Conservation (phyloP, 805 yeast species). For the Saturnispora hagleri region DNA sequence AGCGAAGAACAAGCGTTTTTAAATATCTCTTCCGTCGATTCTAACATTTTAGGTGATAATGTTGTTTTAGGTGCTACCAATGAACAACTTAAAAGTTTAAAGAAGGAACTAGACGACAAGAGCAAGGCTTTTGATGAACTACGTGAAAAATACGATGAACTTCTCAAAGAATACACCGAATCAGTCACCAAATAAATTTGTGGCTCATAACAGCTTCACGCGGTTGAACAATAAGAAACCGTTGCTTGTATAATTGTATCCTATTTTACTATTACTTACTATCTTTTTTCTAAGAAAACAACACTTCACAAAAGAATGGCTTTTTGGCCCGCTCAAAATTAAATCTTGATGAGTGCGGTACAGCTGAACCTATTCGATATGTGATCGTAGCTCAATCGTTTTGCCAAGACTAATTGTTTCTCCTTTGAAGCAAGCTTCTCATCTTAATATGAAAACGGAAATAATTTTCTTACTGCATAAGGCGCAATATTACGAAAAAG, state of each 20-base stretch:
- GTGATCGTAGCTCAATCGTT: no score
- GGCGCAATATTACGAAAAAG: not conserved
- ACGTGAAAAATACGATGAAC: conserved; percentile 14
- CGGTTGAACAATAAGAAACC: not conserved
- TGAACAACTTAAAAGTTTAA: conserved; percentile 5
- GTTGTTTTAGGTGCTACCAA: conserved; percentile 3
- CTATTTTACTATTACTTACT: not conserved
- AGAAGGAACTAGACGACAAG: conserved; percentile 9
- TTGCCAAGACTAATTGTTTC: not conserved
- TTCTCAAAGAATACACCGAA: conserved; percentile 12
- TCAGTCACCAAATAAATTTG: conserved; percentile 5
- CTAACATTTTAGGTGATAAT: conserved; percentile 18
- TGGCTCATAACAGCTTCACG: not conserved
- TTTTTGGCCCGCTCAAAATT: no score
- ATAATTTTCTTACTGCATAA: not conserved
- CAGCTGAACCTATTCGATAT: no score
- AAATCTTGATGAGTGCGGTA: no score
- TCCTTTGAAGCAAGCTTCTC: not conserved
- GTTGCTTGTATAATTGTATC: not conserved
- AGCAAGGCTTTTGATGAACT: conserved; percentile 6
- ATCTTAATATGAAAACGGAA: not conserved
- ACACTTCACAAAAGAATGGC: not conserved
- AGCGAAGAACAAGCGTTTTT: conserved; percentile 45
- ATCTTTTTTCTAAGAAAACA: not conserved
- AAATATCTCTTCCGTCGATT: conserved; percentile 32